Evolutionary conservation across 2,329 filamentous ascomycete species (phyloP).

Genomic region (Talaromyces sp.): DNA sequence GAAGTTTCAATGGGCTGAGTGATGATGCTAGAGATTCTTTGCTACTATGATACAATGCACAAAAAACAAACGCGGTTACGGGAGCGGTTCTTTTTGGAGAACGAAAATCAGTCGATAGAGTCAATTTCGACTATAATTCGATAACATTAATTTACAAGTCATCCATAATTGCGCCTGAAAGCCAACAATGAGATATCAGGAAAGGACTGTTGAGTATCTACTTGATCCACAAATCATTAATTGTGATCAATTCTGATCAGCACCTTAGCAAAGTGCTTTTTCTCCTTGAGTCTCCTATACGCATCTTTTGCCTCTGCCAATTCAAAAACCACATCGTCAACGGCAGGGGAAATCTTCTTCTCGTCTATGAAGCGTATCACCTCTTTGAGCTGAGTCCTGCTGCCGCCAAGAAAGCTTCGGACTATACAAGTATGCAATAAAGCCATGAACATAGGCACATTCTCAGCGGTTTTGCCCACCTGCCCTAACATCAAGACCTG

Average conservation of each 20-base stretch:
- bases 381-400: constrained; percentile 36
- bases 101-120: background rate
- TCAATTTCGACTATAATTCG: background rate
- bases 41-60: constrained; percentile 17
- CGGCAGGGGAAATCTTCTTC: constrained; percentile 24
- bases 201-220: background rate
- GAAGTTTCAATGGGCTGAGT: constrained; percentile 32
- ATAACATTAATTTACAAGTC: background rate
- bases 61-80: too few species aligned
- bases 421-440: constrained; percentile 30
- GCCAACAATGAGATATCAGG: background rate
- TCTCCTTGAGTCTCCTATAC: constrained; percentile 23
- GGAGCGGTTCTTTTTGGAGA: too few species aligned
- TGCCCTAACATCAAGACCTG: constrained; percentile 38
- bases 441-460: constrained; percentile 1
- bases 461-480: background rate
- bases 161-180: too few species aligned
- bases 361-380: constrained; percentile 29
- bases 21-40: constrained; percentile 35
- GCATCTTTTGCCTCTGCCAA: constrained; percentile 30
- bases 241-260: constrained; percentile 22
- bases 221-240: background rate
- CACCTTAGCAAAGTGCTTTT: constrained; percentile 37
- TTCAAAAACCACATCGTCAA: constrained; percentile 33
- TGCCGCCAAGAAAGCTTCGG: constrained; percentile 36